These are phyloP conservation scores for Pyrenophora tritici-repentis DNA, from an alignment of 2,329 filamentous ascomycete species.

Conservation along the genomic window DNA sequence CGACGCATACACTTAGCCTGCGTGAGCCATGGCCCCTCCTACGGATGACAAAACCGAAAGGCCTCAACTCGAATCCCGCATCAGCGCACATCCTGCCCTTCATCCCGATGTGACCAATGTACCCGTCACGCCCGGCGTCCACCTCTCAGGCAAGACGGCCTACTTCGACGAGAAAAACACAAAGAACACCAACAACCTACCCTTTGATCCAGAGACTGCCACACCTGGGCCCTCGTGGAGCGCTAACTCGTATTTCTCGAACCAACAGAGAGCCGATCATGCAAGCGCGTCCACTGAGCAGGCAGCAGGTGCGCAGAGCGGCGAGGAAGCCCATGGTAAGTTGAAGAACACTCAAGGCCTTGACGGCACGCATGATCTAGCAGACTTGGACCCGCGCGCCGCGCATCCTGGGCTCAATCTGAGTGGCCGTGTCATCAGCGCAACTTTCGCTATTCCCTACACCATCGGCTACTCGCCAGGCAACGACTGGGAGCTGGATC, in stretches of 20 bases:
- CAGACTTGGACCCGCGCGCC: conserved; percentile 59
- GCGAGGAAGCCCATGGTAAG: conserved; percentile 59
- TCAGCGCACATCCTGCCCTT: conserved; percentile 47
- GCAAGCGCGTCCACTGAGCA: conserved; percentile 48
- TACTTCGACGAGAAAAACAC: conserved; percentile 41
- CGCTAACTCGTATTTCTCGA: conserved; percentile 45
- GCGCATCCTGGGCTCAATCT: conserved; percentile 63
- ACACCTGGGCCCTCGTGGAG: conserved; percentile 45
- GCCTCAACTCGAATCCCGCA: conserved; percentile 32
- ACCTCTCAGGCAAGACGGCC: conserved; percentile 43
- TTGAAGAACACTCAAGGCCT: conserved; percentile 52
- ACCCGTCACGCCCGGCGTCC: conserved; percentile 52
- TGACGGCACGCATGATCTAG: conserved; percentile 47
- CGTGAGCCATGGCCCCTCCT: conserved; percentile 33
- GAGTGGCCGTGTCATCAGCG: conserved; percentile 67
- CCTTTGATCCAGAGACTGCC: conserved; percentile 38
- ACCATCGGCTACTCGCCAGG: conserved; percentile 59
- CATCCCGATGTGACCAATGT: conserved; percentile 46
- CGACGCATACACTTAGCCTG: conserved; percentile 15
- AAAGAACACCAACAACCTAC: conserved; percentile 23
- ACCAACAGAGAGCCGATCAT: conserved; percentile 23
- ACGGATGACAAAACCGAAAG: conserved; percentile 22
- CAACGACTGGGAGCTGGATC: conserved; percentile 69
- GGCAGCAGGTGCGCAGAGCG: conserved; percentile 52
- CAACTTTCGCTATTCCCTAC: conserved; percentile 67